Base-by-base conservation (phyloP, 345 rosid genomes). In the Mallotus nudiflorus region DNA sequence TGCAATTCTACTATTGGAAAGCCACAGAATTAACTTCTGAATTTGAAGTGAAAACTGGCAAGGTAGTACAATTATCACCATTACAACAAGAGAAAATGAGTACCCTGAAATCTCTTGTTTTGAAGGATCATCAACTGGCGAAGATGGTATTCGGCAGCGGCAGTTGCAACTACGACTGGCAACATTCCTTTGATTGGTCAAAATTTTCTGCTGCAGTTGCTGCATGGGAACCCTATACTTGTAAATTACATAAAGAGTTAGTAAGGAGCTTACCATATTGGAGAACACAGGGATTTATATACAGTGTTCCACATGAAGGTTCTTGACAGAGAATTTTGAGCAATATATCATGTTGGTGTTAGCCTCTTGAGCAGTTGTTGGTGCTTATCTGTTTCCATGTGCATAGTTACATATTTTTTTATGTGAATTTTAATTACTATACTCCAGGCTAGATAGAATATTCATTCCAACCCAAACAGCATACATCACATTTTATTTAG, bases 1-100 rank as follows among this genome's bases (percentile, higher is more conserved):
- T 84, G 61, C 92, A 90, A 56, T 94, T 82, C 79, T 86, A 76
- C 70, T 65, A 55, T 22, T 88, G 96, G 92, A 87, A 81, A 82
- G 81, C 78, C 44, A 70, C 77, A 3, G 82, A 80, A 62, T 61
- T 13, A 56, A 45, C 51, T 67, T 70, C 57, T 0, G 50, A 31
- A 25, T 53, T 19, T 14, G 66, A 75, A 62, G 45, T 46, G 11
- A 72, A 70, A 62, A 28, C 66, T 2, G 74, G 69, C 59, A 64
- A 64, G 62, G 78, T 75, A 28, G 67, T 65, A 48, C 68, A 62
- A 59, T 64, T 86, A 20, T 83, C 91, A 0, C 72, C 69, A 51
- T 71, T 83, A 22, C 90, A 90, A 62, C 35, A 31, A 60, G 82
- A 83, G 73, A 81, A 68, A 18, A 75, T 84, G 61, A 35, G 33